Base-by-base conservation (phyloP, 352 stramenopile species). In the Pythium grandisporangium region DNA sequence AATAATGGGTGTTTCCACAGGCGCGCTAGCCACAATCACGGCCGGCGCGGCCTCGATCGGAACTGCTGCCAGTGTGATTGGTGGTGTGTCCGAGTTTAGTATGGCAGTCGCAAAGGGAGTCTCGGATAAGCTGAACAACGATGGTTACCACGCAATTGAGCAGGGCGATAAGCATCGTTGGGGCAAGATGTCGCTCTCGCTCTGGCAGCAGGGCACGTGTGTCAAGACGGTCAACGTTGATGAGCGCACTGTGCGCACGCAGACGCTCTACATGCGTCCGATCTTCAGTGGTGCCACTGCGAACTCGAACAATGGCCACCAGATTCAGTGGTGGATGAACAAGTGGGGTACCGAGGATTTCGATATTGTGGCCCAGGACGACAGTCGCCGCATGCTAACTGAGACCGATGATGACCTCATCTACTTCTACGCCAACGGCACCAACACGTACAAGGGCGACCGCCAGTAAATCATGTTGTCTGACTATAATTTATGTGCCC, bases 261-360 rank as follows among this genome's bases (percentile, higher is more conserved):
- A 66, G 36, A 69, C 58, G 30, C 14, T 73, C 8, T 73, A 73
- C 58, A 72, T 70, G 63, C 61, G 61, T 36, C 63, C 61, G 17
- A 75, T 75, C 56, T 79, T 79, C 54, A 71, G 61, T 22, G 61
- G 64, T n/a, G 46, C 55, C 24, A 61, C 56, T 5, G 53, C 63
- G 48, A 62, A 62, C 30, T 69, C 53, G 4, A 69, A 69, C 48
- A 51, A 62, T 29, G 55, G 60, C 27, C 61, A 79, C 45, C 40
- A 68, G 22, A 73, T 76, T 37, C 59, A 75, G 50, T 70, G 46
- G 38, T 70, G 66, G 60, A 60, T 75, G 39, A 49, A 75, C 48
- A 75, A 65, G 47, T 63, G 54, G 25, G 63, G 58, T 10, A 54
- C 60, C 1, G 60, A 74, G 42, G 49, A 49, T 8, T 21, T 45